Base-by-base conservation (phyloP, 768 basidiomycete species). In the Auricularia auricula-judae region DNA sequence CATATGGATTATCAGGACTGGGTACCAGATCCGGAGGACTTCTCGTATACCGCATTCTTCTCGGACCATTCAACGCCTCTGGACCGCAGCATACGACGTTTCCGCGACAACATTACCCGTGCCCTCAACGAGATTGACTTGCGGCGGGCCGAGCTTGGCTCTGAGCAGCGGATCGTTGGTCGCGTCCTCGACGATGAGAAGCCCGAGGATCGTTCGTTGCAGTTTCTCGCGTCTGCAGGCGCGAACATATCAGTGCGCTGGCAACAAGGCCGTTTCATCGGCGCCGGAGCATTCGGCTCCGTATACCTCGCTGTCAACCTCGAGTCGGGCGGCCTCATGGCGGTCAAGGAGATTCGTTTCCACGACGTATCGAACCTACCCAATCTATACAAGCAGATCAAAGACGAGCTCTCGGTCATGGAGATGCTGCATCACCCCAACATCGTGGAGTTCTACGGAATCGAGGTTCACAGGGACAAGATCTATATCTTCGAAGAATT, bases 401-500 rank as follows among this genome's bases (percentile, higher is more conserved):
- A 86, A 73, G 94, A 98, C 73, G 97, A 99, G 76, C 85, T 97
- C 64, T 87, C 85, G 68, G 93, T 99, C 64, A 99, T 99, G 97
- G 93, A 95, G 74, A 88, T 98, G 85, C 81, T 98, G 33, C 91
- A 92, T 67, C 97, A 99, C 75, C 92, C 92, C 29, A 98, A 98
- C 71, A 90, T 98, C 51, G 97, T 98, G 62, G 94, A 98, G 75
- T 99, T 98, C 74, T 97, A 97, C 71, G 97, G 97, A 36, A 95
- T 99, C 69, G 97, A 99, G 76, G 96, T 98, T 2, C 96, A 98
- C 73, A 89, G 96, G 14, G 96, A 98, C 78, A 94, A 95, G 76
- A 93, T 98, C 18, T 98, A 96, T 76, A 98, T 98, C 67, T 98
- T 98, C 74, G 95, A 98, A 75, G 96, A 98, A 75, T 99, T 89